These are phyloP conservation scores for Lotmaria passim DNA, from an alignment of 208 protist genomes.

Conservation along the genomic window DNA sequence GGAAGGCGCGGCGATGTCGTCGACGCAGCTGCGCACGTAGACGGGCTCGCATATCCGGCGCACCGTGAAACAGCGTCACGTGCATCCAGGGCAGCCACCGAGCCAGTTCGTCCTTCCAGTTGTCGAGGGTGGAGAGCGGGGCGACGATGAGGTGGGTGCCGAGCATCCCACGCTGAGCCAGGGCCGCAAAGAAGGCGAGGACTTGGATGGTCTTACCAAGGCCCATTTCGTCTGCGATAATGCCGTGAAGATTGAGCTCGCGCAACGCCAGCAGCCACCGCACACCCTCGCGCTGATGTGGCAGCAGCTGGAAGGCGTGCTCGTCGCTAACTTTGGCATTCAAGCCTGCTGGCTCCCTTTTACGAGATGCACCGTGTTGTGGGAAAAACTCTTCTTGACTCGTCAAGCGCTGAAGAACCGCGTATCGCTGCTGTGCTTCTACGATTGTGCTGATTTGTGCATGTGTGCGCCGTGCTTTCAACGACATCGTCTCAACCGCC, in stretches of 20 bases:
- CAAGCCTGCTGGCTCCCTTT: not conserved
- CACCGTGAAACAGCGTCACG: slow-evolving; percentile 68
- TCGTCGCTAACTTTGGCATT: too few species aligned
- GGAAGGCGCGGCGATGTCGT: slow-evolving; percentile 43
- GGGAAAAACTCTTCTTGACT: slow-evolving; percentile 19
- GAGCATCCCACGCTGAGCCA: slow-evolving; percentile 64
- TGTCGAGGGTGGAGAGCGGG: slow-evolving; percentile 89
- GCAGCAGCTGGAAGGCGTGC: slow-evolving; percentile 71
- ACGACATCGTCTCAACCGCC: not conserved
- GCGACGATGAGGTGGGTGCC: slow-evolving; percentile 91
- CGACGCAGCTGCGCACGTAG: slow-evolving; percentile 59
- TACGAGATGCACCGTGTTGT: not conserved
- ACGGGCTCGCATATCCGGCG: slow-evolving; percentile 25
- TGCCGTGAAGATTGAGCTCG: slow-evolving; percentile 66
- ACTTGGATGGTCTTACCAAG: slow-evolving; percentile 97
- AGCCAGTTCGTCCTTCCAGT: slow-evolving; percentile 91
- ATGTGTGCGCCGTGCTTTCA: not conserved
- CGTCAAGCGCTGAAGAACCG: not conserved
- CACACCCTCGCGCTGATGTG: slow-evolving; percentile 92
- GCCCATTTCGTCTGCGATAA: slow-evolving; percentile 97
- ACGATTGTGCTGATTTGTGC: not conserved
- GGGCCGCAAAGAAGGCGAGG: slow-evolving; percentile 80
- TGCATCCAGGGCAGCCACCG: slow-evolving; percentile 86
- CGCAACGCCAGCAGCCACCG: slow-evolving; percentile 96
- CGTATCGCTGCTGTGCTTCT: not conserved